Evolutionary conservation across 2,329 filamentous ascomycete species (phyloP).

Genomic region (Botrytis elliptica): DNA sequence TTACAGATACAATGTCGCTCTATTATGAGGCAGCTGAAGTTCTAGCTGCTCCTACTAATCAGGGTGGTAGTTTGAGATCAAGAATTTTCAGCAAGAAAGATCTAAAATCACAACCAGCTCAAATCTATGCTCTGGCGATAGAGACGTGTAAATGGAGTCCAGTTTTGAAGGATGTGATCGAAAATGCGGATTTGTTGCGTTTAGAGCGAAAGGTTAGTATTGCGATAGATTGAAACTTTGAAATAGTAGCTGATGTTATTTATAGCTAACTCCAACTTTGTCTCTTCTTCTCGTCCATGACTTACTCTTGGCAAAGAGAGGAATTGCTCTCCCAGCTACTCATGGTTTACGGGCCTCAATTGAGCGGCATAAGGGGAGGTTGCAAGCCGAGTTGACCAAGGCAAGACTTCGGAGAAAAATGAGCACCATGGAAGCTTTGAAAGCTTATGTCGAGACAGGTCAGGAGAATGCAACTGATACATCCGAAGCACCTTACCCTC

Average conservation of each 20-base stretch:
- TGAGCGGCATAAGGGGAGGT: slow-evolving; percentile 75
- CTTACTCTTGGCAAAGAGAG: slow-evolving; percentile 74
- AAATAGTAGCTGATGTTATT: slow-evolving; percentile 17
- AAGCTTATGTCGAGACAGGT: slow-evolving; percentile 53
- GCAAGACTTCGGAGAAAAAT: slow-evolving; percentile 71
- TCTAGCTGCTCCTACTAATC: slow-evolving; percentile 60
- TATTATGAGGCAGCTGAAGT: slow-evolving; percentile 88
- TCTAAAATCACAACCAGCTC: slow-evolving; percentile 73
- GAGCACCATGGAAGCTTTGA: slow-evolving; percentile 65
- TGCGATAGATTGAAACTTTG: background rate
- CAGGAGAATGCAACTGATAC: slow-evolving; percentile 45
- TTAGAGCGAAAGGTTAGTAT: slow-evolving; percentile 74
- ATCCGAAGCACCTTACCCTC: slow-evolving; percentile 58
- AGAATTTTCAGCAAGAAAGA: slow-evolving; percentile 73
- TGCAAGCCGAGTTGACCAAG: slow-evolving; percentile 80
- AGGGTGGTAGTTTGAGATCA: slow-evolving; percentile 83
- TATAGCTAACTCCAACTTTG: slow-evolving; percentile 74
- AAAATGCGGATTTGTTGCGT: slow-evolving; percentile 71
- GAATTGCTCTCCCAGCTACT: slow-evolving; percentile 75
- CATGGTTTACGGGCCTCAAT: slow-evolving; percentile 77
- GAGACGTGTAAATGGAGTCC: slow-evolving; percentile 90
- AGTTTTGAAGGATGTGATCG: slow-evolving; percentile 85
- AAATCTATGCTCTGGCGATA: slow-evolving; percentile 82
- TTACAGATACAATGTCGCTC: slow-evolving; percentile 68
- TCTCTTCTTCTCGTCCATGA: slow-evolving; percentile 85